Percentiles rank a stretch among this genome's conserved stretches.
These are phyloP conservation scores for Choiromyces venosus DNA, from an alignment of 495 filamentous ascomycete species.

Conservation along the genomic window DNA sequence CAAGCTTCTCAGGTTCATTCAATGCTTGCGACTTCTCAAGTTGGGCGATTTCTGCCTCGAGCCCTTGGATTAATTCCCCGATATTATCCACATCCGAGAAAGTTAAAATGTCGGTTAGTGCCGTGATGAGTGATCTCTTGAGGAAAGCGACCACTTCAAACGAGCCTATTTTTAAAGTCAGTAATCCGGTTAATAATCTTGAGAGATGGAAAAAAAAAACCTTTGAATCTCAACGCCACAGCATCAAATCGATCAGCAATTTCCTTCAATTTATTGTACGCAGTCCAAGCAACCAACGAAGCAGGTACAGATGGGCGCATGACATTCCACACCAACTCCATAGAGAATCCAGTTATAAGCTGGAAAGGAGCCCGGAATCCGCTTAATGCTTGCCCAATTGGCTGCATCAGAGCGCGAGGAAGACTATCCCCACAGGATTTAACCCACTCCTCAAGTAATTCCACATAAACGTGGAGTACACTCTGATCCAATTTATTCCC, in stretches of 20 bases:
- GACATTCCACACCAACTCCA: slow-evolving; percentile 74
- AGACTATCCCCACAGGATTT: slow-evolving; percentile 20
- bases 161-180: slow-evolving; percentile 20
- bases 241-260: slow-evolving; percentile 72
- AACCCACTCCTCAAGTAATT: slow-evolving; percentile 37
- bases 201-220: slow-evolving; percentile 46
- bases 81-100: slow-evolving; percentile 44
- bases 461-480: slow-evolving; percentile 53
- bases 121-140: slow-evolving; percentile 51
- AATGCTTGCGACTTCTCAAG: slow-evolving; percentile 45
- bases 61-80: slow-evolving; percentile 47
- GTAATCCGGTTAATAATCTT: slow-evolving; percentile 15
- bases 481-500: slow-evolving; percentile 49
- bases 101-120: slow-evolving; percentile 49
- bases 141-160: slow-evolving; percentile 35
- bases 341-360: slow-evolving; percentile 68
- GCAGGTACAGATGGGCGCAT: slow-evolving; percentile 62
- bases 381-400: slow-evolving; percentile 46
- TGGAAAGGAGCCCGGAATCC: slow-evolving; percentile 50
- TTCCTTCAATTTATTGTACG: slow-evolving; percentile 56
- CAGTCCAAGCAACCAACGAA: slow-evolving; percentile 50
- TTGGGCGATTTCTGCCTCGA: slow-evolving; percentile 55
- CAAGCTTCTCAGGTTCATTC: background rate
- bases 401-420: slow-evolving; percentile 42
- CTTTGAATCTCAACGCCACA: slow-evolving; percentile 46